Evolutionary conservation across 306 rosid species (phyloP).

Genomic region (Mimosa bimucronata): DNA sequence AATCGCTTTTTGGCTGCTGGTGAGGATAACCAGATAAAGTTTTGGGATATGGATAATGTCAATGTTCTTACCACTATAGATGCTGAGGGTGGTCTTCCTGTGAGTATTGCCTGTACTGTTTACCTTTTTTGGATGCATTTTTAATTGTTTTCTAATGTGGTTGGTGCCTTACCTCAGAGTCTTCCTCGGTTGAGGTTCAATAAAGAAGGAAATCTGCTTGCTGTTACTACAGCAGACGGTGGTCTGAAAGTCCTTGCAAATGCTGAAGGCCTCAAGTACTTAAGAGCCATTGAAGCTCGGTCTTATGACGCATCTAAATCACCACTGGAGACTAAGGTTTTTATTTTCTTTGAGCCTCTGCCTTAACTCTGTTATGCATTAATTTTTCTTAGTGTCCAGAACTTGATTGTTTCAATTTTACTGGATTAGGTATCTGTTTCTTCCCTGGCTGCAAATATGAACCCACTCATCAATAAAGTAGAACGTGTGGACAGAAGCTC

Average conservation of each 20-base stretch:
- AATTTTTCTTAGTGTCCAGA: slow-evolving; percentile 23
- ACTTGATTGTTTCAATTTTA: slow-evolving; percentile 15
- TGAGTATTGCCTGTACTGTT: slow-evolving; percentile 42
- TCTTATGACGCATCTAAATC: slow-evolving; percentile 61
- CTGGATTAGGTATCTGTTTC: slow-evolving; percentile 58
- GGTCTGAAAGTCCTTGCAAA: slow-evolving; percentile 79
- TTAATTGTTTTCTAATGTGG: slow-evolving; percentile 31
- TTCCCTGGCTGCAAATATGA: slow-evolving; percentile 46
- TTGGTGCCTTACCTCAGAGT: slow-evolving; percentile 51
- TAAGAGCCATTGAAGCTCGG: slow-evolving; percentile 59
- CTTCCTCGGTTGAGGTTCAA: slow-evolving; percentile 82
- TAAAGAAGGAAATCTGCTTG: slow-evolving; percentile 85
- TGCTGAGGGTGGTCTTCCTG: slow-evolving; percentile 80
- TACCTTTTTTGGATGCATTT: slow-evolving; percentile 16
- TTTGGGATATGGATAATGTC: slow-evolving; percentile 74
- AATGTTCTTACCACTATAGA: slow-evolving; percentile 55
- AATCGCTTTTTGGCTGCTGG: slow-evolving; percentile 77
- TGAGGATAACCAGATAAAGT: slow-evolving; percentile 77
- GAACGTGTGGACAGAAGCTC: slow-evolving; percentile 60
- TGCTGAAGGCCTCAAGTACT: slow-evolving; percentile 60
- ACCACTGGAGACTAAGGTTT: slow-evolving; percentile 72
- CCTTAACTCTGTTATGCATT: slow-evolving; percentile 5
- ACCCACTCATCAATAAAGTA: slow-evolving; percentile 55
- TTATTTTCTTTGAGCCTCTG: neutral
- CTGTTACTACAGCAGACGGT: slow-evolving; percentile 67